Base-by-base conservation (phyloP, 176 grass and related monocot species). In the Tillandsia leiboldiana region DNA sequence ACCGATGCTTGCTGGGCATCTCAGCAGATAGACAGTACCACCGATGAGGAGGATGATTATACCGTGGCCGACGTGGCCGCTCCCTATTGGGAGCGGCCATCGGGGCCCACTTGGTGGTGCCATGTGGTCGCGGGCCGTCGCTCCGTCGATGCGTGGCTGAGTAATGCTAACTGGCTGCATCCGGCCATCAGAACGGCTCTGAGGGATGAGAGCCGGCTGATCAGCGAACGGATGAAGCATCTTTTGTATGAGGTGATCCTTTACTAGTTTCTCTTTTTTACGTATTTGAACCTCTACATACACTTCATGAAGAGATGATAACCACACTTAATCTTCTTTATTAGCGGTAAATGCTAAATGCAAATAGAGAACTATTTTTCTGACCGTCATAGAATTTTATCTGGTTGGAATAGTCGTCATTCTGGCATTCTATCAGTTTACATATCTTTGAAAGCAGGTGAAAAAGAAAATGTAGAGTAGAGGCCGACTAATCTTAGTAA, bases 151-250 rank as follows among this genome's bases (percentile, higher is more conserved):
- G 63, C 80, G 27, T 93, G 94, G 94, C 54, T 99, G 75, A 79
- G 76, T 75, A 90, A 80, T 9, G 89, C 94, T 81, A 82, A 90
- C 51, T 99, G 94, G 90, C 76, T 93, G 79, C 94, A 99, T 77
- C 94, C 87, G 1, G 94, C 94, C 52, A 99, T 99, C 66, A 90
- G 82, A 67, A 93, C 70, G 77, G 94, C 94, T 66, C 71, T 99
- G 71, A 88, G 82, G 73, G 80, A 93, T 82, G 94, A 99, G 79
- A 99, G 67, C 67, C 78, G 76, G 15, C 82, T 99, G 51, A 99
- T 99, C 80, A 99, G 94, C 10, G 94, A 99, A 63, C 78, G 80
- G 33, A 99, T 99, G 94, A 99, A 90, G 75, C 75, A 99, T 73
- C 87, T 99, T 57, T 80, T 99, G 42, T 99, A 99, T 20, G 94